Conservation (phyloP, 371 early-diverging fungal genomes). For the Rhizopus delemar region DNA sequence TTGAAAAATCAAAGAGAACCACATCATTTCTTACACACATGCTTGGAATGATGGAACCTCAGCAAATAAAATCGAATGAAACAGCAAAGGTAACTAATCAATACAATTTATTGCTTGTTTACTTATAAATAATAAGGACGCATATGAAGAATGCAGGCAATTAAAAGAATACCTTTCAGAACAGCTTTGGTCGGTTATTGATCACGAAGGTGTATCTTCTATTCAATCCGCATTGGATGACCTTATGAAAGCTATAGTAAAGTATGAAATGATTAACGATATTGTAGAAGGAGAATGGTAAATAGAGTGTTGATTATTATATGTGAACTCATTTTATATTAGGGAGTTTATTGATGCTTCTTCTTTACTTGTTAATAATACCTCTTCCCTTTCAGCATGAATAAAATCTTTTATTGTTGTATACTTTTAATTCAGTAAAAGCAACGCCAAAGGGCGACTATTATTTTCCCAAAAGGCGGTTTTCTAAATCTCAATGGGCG, state of each 20-base stretch:
- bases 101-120: no score
- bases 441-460: no score
- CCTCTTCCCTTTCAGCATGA: no score
- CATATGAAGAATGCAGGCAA: constrained; percentile 40
- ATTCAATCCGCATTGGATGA: constrained; percentile 36
- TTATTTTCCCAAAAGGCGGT: no score
- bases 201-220: constrained; percentile 33
- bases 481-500: no score
- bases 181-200: constrained; percentile 42
- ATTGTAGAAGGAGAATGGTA: constrained; percentile 29
- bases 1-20: constrained; percentile 26
- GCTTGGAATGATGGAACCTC: constrained; percentile 38
- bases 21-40: constrained; percentile 35
- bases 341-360: constrained; percentile 23
- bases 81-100: constrained; percentile 30
- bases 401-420: no score
- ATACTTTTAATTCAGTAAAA: no score
- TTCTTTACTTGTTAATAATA: neutral
- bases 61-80: constrained; percentile 39
- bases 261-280: constrained; percentile 40
- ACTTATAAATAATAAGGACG: constrained; percentile 25
- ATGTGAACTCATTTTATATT: no score
- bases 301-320: no score
- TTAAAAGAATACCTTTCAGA: constrained; percentile 43
- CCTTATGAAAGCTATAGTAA: constrained; percentile 21